Conservation (phyloP, 2,329 filamentous ascomycete species). For the Aspergillus novoparasiticus region DNA sequence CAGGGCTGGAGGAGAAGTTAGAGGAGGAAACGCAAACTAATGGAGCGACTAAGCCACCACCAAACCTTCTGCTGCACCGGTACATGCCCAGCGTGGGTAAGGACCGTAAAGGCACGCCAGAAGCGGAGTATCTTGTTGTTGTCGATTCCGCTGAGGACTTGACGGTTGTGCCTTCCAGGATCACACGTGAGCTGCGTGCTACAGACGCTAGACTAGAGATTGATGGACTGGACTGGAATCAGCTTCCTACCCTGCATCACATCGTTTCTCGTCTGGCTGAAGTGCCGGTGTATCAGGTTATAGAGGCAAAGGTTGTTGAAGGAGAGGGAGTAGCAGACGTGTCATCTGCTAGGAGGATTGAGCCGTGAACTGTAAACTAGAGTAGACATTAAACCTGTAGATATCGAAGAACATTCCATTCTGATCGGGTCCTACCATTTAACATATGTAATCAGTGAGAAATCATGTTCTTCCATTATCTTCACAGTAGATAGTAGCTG, state of each 20-base stretch:
- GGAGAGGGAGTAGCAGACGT: conserved; percentile 53
- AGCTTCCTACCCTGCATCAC: conserved; percentile 63
- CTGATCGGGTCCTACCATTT: accelerated
- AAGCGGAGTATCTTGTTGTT: conserved; percentile 57
- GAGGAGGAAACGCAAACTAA: conserved; percentile 22
- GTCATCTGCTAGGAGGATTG: conserved; percentile 18
- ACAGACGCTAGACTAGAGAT: conserved; percentile 51
- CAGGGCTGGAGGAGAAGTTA: conserved; percentile 36
- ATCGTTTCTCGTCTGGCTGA: conserved; percentile 55
- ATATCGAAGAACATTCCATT: too few species aligned
- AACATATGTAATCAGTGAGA: too few species aligned
- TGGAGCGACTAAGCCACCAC: conserved; percentile 45
- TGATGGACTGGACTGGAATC: conserved; percentile 55
- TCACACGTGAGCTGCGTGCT: conserved; percentile 29
- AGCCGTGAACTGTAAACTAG: background rate
- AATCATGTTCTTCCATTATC: too few species aligned
- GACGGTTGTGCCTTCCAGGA: conserved; percentile 30
- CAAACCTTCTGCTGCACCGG: conserved; percentile 54
- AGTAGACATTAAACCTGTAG: background rate
- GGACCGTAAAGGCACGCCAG: conserved; percentile 51
- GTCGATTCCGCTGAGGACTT: conserved; percentile 35
- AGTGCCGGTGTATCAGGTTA: conserved; percentile 59
- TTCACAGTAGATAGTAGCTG: too few species aligned
- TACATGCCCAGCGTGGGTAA: conserved; percentile 60
- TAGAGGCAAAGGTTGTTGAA: conserved; percentile 59